Evolutionary conservation across 768 basidiomycete genomes (phyloP).

Genomic region (Gautieria morchelliformis): DNA sequence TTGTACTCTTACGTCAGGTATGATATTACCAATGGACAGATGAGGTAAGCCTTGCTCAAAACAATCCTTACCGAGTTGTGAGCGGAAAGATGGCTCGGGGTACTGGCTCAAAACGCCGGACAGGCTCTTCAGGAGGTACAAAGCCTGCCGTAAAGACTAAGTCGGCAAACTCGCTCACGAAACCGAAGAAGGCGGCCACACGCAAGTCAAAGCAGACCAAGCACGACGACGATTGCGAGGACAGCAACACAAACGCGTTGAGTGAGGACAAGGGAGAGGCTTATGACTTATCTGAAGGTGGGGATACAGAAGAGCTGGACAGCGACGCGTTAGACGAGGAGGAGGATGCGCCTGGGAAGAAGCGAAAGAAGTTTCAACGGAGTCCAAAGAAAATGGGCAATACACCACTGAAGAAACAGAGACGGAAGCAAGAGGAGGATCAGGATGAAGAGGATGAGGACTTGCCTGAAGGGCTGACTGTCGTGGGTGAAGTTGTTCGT

Average conservation of each 20-base stretch:
- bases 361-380: background rate
- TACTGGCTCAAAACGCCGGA: background rate
- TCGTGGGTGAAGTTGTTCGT: conserved; percentile 68
- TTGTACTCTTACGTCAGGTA: background rate
- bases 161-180: background rate
- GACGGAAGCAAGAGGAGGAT: conserved; percentile 17
- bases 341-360: conserved; percentile 16
- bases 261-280: background rate
- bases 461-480: conserved; percentile 53
- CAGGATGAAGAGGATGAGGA: conserved; percentile 35
- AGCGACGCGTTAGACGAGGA: conserved; percentile 28
- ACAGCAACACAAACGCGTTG: background rate
- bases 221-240: background rate
- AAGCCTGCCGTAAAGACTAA: background rate
- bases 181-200: background rate
- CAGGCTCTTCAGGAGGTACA: background rate
- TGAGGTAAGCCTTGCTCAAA: background rate
- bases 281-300: background rate
- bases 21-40: background rate
- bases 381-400: conserved; percentile 14
- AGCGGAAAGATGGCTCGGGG: background rate
- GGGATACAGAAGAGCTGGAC: conserved; percentile 17
- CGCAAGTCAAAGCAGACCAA: background rate
- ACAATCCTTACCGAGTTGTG: too few relatives aligned
- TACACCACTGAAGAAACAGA: conserved; percentile 17